Evolutionary conservation across 176 grass and related monocot species (phyloP), one percentile per base, ranked within the genome.

Genomic region (Otatea glauca): DNA sequence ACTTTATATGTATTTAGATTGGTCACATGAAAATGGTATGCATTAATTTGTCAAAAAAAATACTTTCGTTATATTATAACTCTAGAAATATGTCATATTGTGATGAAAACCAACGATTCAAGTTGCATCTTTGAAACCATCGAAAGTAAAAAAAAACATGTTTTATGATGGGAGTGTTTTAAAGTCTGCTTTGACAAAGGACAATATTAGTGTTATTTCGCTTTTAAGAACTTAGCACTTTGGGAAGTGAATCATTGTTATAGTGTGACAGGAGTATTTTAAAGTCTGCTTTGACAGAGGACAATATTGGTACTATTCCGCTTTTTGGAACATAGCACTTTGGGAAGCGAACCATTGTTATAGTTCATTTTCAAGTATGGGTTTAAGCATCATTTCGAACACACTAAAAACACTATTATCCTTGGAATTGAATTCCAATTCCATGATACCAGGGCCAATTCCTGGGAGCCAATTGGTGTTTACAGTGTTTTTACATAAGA

Each of bases 281-380:
- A 15, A 80, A 70, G 54, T 13, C 7, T 44, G 42, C 17, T 53
- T 83, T 45, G 21, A 71, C 50, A 37, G 50, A 74, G 61, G n/a
- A 43, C 4, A 27, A 23, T 60, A 69, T 75, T 74, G 14, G 13
- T 65, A 32, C 17, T 68, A 60, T 59, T 76, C 38, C 54, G 37
- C 24, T 6, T 70, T 69, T 61, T 62, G n/a, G 42, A 43, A 70
- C 34, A 69, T 75, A 73, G 0, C n/a, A 68, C 32, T 70, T 81
- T 42, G 51, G 61, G n/a, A 89, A 76, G 41, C 43, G 21, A 51
- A 68, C 47, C 17, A 1, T 59, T 71, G 54, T 66, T 86, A 6
- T 60, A 18, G 34, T 14, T 75, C 32, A 76, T 76, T 18, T 49
- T 70, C 32, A 53, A 53, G 5, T 43, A 41, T 75, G 49, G 42